Base-by-base conservation (phyloP, 1,284 basidiomycete species). In the Neonothopanus nambi region DNA sequence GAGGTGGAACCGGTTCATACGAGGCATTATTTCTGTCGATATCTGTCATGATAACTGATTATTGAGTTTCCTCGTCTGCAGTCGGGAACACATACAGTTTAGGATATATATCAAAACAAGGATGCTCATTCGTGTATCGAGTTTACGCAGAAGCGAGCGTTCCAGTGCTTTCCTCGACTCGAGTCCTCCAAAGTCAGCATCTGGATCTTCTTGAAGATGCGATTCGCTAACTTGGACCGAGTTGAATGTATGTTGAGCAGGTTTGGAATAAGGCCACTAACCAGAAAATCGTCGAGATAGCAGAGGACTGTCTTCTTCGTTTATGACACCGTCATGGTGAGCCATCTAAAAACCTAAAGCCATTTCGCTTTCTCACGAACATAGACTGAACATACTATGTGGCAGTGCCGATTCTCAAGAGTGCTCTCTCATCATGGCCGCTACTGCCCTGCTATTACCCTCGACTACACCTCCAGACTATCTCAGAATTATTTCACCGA, bases 21-120 rank as follows among this genome's bases (percentile, higher is more conserved):
- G 79, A 73, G 51, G 77, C 81, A 67, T 87, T 87, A 63, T 84
- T 88, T 48, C 85, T 75, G 64, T 88, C 86, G 59, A 89, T 80
- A 72, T 87, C 68, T 73, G 54, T 36, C 30, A 33, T 33, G 13
- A 33, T 13, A 33, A 13, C 30, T 11, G n/a, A 40, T 15, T n/a
- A 23, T 43, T 13, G 23, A 41, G 17, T n/a, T 40, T 6, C 4
- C 8, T 8, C 21, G 8, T 9, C 20, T 20, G 4, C n/a, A 28
- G 8, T 48, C 18, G 37, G 30, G 41, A 48, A 38, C 46, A 70
- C 77, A 63, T 61, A 83, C 84, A 85, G 67, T 86, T 89, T 47
- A 89, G 71, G 48, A 87, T 82, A 60, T 88, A 87, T 17, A 88
- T 82, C 20, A 87, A 61, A 42, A 88, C 72, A 13, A 89, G 70